Evolutionary conservation across 345 rosid species (phyloP), one percentile per base, ranked within the genome.

Genomic region (Populus tremula): DNA sequence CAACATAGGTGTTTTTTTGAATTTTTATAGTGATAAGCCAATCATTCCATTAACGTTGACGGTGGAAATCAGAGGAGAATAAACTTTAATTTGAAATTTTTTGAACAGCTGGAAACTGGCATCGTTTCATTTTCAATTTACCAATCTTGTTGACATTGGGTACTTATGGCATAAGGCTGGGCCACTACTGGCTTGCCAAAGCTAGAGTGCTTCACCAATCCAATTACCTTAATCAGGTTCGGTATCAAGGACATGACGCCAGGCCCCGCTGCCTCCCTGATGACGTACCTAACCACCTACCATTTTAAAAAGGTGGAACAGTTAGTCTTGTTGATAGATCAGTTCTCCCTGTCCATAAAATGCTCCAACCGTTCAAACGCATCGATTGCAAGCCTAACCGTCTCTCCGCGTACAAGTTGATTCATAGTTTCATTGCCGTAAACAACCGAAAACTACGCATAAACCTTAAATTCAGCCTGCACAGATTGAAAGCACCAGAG

Each of bases 51-150:
- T 31, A 14, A 2, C 23, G 49, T 72, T 39, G 72, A 54, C 39
- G 39, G 73, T 38, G 67, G 59, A 20, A 64, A 76, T 56, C 79
- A 38, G 9, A 69, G 12, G 31, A 43, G 27, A 76, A 13, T 21
- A 62, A 61, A 66, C 80, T 77, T 77, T 62, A 70, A 70, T 77
- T 77, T 70, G 75, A 77, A 77, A 5, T 5, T 68, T 23, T 23
- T 62, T 72, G 53, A 68, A 54, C 27, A 69, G 16, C 27, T 17
- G 31, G 8, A 8, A 45, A 63, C 25, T 8, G 7, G 23, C 17
- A 21, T 23, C 61, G 35, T 53, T 9, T 25, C 36, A 45, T 50
- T 25, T 50, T 53, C 11, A 17, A 50, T 53, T 50, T 14, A 14
- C 50, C 18, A 12, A 47, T 47, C 50, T 14, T 47, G 50, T 47